Base-by-base conservation (phyloP, 2,329 filamentous ascomycete genomes). In the Venturia effusa region DNA sequence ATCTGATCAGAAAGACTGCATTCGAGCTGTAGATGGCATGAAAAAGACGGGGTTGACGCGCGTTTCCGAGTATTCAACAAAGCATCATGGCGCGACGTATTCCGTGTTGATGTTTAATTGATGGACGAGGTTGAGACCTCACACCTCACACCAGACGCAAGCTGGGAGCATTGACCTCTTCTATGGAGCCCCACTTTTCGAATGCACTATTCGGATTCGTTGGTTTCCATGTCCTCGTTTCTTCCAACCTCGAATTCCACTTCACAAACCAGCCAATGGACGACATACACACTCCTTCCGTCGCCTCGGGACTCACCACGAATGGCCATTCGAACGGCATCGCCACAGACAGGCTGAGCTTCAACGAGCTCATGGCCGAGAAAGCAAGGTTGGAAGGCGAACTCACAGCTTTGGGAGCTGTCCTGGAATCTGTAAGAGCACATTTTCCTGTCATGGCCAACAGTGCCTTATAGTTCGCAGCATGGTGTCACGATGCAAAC, bases 401-500 rank as follows among this genome's bases (percentile, higher is more conserved):
- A 77, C 82, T 99, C 66, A 89, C 87, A 69, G 89, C 92, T 17
- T 81, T 97, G 10, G 87, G 92, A 66, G 83, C 87, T 62, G 90
- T 97, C 17, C 83, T 99, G n/a, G 89, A 92, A 68, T 94, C 92
- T 68, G 92, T 96, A 78, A 70, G 84, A 74, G 64, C 43, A 22
- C 3, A 37, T 60, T 41, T 27, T 59, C 55, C 40, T 59, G 61
- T 37, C 63, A 43, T 45, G 40, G 39, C 34, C 51, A 27, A 57
- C 59, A 70, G 71, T 45, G 71, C 61, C 24, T 64, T 45, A 54
- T 66, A 37, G 32, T 61, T 30, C 68, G n/a, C 70, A 97, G 92
- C 93, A 97, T 79, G 87, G 88, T 55, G 93, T 96, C 62, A 87
- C 89, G 70, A 99, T 99, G 94, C 87, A 88, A 70, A 97, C 94